A percentile compares a stretch with the other conserved stretches of the same genome.
Conservation (phyloP, 140 eudicot species). For the Bidens hawaiensis region DNA sequence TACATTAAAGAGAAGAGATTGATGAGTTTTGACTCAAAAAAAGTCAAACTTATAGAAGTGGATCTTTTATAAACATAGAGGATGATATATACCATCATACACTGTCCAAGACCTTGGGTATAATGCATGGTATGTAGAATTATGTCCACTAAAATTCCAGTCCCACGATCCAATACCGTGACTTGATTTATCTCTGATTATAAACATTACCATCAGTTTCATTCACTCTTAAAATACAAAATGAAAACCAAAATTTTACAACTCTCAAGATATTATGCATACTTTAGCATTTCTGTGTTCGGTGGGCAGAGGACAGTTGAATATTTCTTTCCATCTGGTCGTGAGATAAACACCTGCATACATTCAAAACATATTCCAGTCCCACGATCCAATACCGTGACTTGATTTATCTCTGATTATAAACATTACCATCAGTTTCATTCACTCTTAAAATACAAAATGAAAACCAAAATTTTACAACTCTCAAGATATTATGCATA, state of each 20-base stretch:
- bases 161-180: slow-evolving; percentile 92
- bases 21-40: slow-evolving; percentile 4
- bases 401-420: slow-evolving; percentile 61
- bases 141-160: slow-evolving; percentile 80
- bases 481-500: too few species aligned
- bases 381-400: slow-evolving; percentile 89
- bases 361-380: slow-evolving; percentile 61
- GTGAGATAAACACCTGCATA: slow-evolving; percentile 81
- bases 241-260: neutral
- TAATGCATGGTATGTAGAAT: slow-evolving; percentile 76
- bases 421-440: slow-evolving; percentile 13
- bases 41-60: slow-evolving; percentile 8
- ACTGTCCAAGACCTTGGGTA: slow-evolving; percentile 98
- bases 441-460: neutral
- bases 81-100: slow-evolving; percentile 62
- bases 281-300: slow-evolving; percentile 51
- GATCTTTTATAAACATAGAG: neutral
- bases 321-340: slow-evolving; percentile 66
- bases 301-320: slow-evolving; percentile 80
- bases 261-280: too few species aligned
- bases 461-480: neutral
- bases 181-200: slow-evolving; percentile 60
- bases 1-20: slow-evolving; percentile 21
- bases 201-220: slow-evolving; percentile 13
- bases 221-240: neutral